Evolutionary conservation across 768 basidiomycete species (phyloP).

Genomic region (Pleurotus eryngii): DNA sequence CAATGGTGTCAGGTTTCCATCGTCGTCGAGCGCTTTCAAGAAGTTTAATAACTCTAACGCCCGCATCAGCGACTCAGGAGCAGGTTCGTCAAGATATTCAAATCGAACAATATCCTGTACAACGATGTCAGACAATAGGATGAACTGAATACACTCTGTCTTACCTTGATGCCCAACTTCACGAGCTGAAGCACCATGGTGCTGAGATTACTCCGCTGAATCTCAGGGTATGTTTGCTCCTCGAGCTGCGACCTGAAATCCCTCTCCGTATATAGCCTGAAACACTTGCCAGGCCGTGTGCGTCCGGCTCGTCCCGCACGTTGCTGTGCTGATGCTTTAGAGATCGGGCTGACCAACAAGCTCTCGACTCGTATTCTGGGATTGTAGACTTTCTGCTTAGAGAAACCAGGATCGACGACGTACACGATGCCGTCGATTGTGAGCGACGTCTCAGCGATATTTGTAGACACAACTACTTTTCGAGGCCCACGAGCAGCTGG

Average conservation of each 20-base stretch:
- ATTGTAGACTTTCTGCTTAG: constrained; percentile 97
- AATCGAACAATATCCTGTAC: constrained; percentile 75
- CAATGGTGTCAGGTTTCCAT: constrained; percentile 81
- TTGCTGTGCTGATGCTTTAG: constrained; percentile 94
- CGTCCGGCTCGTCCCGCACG: constrained; percentile 94
- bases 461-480: constrained; percentile 92
- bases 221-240: constrained; percentile 96
- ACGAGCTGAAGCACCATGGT: constrained; percentile 90
- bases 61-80: constrained; percentile 94
- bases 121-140: background rate
- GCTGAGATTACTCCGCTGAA: constrained; percentile 86
- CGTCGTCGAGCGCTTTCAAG: constrained; percentile 87
- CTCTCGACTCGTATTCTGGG: constrained; percentile 94
- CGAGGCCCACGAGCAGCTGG: constrained; percentile 61
- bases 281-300: constrained; percentile 94
- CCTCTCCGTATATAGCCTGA: constrained; percentile 92
- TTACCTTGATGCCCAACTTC: constrained; percentile 87
- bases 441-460: constrained; percentile 94
- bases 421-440: constrained; percentile 90
- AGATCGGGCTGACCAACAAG: constrained; percentile 88
- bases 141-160: constrained; percentile 1
- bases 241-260: constrained; percentile 94
- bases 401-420: constrained; percentile 55
- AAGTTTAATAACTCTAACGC: constrained; percentile 92
- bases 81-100: constrained; percentile 88